Evolutionary conservation across 257 asterid genomes (phyloP).

Genomic region (Forsythia viridissima): DNA sequence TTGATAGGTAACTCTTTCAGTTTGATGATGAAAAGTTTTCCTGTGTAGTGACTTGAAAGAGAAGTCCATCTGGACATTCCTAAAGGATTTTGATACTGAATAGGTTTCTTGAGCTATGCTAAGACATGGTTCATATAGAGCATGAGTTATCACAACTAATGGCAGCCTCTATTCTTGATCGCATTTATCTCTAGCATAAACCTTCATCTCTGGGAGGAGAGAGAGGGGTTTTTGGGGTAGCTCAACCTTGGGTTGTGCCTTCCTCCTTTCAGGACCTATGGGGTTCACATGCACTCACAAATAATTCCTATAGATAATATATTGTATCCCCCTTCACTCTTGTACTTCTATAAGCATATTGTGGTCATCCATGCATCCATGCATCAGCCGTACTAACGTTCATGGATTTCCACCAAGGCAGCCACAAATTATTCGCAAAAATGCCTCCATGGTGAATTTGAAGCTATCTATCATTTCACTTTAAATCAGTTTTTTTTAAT

Average conservation of each 20-base stretch:
- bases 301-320: background rate
- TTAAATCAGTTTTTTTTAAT: too few relatives aligned
- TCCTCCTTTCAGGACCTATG: background rate
- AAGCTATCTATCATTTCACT: background rate
- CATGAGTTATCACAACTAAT: background rate
- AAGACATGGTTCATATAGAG: background rate
- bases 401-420: background rate
- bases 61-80: background rate
- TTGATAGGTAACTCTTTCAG: background rate
- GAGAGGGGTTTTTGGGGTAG: background rate
- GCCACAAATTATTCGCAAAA: background rate
- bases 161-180: background rate
- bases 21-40: background rate
- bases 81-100: background rate
- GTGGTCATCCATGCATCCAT: background rate
- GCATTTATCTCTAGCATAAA: background rate
- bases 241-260: background rate
- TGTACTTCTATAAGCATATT: background rate
- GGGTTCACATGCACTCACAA: background rate
- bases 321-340: background rate
- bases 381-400: background rate
- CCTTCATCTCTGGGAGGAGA: background rate
- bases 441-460: background rate
- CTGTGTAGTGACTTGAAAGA: background rate
- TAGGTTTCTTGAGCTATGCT: background rate